Evolutionary conservation across 1,284 basidiomycete species (phyloP), one percentile per base, ranked within the genome.

Genomic region (Cutaneotrichosporon dermatis): DNA sequence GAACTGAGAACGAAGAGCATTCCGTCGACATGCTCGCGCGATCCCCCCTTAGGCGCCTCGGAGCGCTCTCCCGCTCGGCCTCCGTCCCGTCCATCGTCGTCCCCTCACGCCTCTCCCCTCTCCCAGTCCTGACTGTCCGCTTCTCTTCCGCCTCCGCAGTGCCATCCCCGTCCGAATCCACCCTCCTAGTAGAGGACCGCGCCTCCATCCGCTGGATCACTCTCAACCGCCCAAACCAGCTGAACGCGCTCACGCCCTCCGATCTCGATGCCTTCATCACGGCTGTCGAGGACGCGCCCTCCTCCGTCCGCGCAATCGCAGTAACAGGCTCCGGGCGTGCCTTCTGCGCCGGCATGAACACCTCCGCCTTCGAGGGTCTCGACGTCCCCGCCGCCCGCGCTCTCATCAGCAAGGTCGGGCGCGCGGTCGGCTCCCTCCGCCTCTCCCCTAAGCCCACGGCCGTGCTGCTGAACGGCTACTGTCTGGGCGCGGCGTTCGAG

Each of bases 261-360:
- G 62, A 64, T 36, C 57, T 64, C 12, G 59, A 56, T 10, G 59
- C 44, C 12, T 58, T 64, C 33, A 13, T 37, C 11, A 9, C 15
- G 3, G 62, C 62, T 0, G 59, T 64, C 16, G 51, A 61, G 34
- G 54, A 40, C 3, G 59, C 59, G n/a, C 48, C 54, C 16, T 43
- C 15, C 6, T 15, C 42, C 1, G 52, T 64, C 11, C 62, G 62
- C 57, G 59, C 62, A 3, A 61, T 64, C 39, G 62, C 62, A 2
- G 51, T 64, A 9, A 49, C 33, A 0, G 59, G 62, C 8, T 35
- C 45, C 0, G 59, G 62, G 2, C 50, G 51, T 4, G 54, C 62
- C 39, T 59, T 64, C 48, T 54, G 59, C 44, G 59, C 62, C 1
- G 62, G 62, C 6, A 64, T 64, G 62, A 55, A 64, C 59, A 64